Percentiles rank a stretch among this genome's conserved stretches.
Evolutionary conservation across 176 grass and related monocot genomes (phyloP).

Genomic region (Puya raimondii): DNA sequence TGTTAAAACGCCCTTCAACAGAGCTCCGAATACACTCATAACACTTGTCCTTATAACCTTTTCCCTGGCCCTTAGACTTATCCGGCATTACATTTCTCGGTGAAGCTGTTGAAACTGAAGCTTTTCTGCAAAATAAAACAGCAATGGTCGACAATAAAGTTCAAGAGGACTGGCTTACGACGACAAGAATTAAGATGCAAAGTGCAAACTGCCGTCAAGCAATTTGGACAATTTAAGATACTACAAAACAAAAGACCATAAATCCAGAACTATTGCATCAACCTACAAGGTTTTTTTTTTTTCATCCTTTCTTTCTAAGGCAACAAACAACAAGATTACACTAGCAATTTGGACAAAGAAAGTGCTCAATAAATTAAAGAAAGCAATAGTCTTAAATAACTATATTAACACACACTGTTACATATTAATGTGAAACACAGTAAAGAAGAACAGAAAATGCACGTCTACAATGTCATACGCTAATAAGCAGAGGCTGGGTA

Average conservation of each 20-base stretch:
- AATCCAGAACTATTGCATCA: background rate
- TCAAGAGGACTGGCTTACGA: too few species aligned
- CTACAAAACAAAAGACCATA: background rate
- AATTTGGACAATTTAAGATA: background rate
- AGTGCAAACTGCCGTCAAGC: background rate
- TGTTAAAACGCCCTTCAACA: conserved; percentile 80
- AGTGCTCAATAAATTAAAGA: too few species aligned
- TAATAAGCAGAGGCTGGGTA: too few species aligned
- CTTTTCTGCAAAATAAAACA: conserved; percentile 44
- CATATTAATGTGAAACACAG: too few species aligned
- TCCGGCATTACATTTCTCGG: conserved; percentile 59
- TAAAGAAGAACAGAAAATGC: too few species aligned
- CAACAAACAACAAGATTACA: background rate
- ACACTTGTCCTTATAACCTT: conserved; percentile 95
- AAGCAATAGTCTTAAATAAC: too few species aligned
- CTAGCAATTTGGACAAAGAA: too few species aligned
- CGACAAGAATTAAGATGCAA: background rate
- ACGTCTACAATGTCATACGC: too few species aligned
- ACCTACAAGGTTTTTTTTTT: background rate
- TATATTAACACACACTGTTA: too few species aligned
- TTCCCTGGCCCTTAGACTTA: conserved; percentile 70
- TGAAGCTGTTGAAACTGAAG: conserved; percentile 36
- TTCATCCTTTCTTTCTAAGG: too few species aligned
- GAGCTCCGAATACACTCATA: conserved; percentile 85
- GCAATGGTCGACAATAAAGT: background rate